Conservation (phyloP, 257 asterid genomes). For the Paraleonurus japonicus region DNA sequence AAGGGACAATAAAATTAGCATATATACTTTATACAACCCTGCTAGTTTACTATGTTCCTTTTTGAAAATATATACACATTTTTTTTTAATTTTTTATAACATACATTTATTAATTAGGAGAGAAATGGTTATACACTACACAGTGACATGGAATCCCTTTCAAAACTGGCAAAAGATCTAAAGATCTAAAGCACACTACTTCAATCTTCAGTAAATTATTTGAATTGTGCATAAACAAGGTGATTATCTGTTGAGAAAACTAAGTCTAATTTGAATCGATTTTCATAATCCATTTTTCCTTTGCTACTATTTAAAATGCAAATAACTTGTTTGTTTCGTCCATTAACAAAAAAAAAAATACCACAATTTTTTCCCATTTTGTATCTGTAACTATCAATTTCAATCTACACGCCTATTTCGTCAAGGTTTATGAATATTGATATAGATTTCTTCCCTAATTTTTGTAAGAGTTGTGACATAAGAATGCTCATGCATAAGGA, state of each 20-base stretch:
- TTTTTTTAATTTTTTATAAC: too few species aligned
- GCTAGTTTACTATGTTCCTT: not conserved
- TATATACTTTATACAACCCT: not conserved
- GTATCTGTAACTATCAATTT: not conserved
- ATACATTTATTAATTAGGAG: not conserved
- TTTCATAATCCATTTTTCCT: not conserved
- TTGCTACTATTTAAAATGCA: not conserved
- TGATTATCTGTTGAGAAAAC: not conserved
- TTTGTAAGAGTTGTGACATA: not conserved
- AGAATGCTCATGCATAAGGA: slow-evolving; percentile 8
- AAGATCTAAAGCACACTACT: not conserved
- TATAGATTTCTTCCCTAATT: not conserved
- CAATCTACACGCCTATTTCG: not conserved
- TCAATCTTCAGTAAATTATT: not conserved
- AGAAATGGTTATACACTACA: not conserved
- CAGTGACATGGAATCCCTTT: not conserved
- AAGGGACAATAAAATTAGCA: slow-evolving; percentile 16
- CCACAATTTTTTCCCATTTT: not conserved
- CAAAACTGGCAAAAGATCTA: not conserved
- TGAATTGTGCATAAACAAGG: not conserved
- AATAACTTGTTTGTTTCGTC: not conserved
- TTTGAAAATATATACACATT: not conserved
- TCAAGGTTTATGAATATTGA: not conserved
- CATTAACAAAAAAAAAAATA: not conserved
- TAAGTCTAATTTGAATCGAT: not conserved